Conservation (phyloP, 164 flowering plant genomes). For the Akebia trifoliata region DNA sequence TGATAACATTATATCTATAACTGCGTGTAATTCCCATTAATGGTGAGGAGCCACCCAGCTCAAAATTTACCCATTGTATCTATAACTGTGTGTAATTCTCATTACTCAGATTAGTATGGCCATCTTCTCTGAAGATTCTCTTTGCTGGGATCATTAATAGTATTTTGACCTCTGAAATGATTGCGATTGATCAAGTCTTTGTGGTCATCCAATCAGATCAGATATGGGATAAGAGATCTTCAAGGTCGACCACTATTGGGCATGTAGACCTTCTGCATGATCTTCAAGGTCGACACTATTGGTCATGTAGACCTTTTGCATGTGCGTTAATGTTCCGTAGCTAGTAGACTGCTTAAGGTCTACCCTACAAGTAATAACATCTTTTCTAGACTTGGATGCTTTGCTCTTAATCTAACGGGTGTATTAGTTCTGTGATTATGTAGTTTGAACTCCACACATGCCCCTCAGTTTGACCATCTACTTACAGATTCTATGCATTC, state of each 20-base stretch:
- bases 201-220: background rate
- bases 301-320: background rate
- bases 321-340: background rate
- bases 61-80: no score
- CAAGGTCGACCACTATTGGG: background rate
- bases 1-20: no score
- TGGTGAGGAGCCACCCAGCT: no score
- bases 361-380: background rate
- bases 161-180: background rate
- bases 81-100: no score
- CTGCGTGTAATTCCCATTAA: no score
- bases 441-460: slow-evolving; percentile 9
- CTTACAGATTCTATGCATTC: slow-evolving; percentile 80
- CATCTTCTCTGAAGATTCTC: background rate
- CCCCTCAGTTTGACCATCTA: slow-evolving; percentile 14
- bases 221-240: background rate
- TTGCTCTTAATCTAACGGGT: background rate
- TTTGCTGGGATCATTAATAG: background rate
- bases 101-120: no score
- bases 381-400: background rate
- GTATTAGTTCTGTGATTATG: background rate
- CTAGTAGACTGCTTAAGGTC: background rate
- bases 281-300: background rate
- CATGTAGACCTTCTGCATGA: background rate
- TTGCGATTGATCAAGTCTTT: background rate